Evolutionary conservation across 176 grass and related monocot genomes (phyloP).

Genomic region (Luzula sylvatica): DNA sequence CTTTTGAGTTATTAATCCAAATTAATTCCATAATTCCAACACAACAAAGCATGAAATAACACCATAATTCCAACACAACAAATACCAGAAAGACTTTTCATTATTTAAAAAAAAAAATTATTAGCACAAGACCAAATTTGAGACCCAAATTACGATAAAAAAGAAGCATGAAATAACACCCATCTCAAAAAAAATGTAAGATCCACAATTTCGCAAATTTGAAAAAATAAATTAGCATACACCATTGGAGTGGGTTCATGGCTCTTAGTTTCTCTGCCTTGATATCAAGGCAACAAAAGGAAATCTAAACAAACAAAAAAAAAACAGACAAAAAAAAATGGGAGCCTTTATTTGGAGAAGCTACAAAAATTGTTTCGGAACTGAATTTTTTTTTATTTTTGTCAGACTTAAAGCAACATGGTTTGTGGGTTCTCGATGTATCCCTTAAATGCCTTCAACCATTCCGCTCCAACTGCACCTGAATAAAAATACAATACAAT

Average conservation of each 20-base stretch:
- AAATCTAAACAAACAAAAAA: not conserved
- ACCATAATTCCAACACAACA: too few relatives aligned
- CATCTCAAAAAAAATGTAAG: not conserved
- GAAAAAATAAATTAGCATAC: constrained; percentile 2
- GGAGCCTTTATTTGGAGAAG: constrained; percentile 31
- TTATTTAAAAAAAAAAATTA: too few relatives aligned
- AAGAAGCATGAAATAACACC: too few relatives aligned
- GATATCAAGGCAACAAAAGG: not conserved
- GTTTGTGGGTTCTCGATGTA: constrained; percentile 83
- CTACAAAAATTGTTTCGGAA: constrained; percentile 27
- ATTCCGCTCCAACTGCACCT: constrained; percentile 92
- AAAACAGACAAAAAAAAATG: constrained; percentile 9
- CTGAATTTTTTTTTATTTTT: not conserved
- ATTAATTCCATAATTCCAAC: too few relatives aligned
- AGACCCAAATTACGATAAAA: too few relatives aligned
- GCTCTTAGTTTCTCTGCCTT: constrained; percentile 18
- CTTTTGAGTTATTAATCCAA: too few relatives aligned
- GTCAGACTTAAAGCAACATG: constrained; percentile 51
- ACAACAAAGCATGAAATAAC: too few relatives aligned
- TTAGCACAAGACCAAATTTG: too few relatives aligned
- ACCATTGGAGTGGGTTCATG: constrained; percentile 1
- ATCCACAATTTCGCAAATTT: constrained; percentile 12
- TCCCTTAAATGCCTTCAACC: constrained; percentile 82
- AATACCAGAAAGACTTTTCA: too few relatives aligned
- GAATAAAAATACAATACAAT: not conserved